Percentiles rank a stretch among this genome's conserved stretches.
These are phyloP conservation scores for Alternaria gaisen DNA, from an alignment of 2,329 filamentous ascomycete genomes.

Conservation along the genomic window DNA sequence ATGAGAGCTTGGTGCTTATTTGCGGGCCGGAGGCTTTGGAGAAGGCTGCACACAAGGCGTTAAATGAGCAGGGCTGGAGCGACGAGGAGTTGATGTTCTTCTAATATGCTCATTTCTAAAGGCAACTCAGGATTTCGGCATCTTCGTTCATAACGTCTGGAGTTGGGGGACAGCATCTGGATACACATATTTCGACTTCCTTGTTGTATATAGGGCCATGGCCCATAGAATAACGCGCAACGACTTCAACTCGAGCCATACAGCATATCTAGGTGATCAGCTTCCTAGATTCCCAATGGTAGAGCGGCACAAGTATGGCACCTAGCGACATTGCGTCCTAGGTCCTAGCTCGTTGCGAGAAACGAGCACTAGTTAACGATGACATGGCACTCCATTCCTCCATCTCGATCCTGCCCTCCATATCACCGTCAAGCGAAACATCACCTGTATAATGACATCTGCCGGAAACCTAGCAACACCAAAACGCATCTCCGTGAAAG, in stretches of 20 bases:
- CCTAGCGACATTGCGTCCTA: too few relatives aligned
- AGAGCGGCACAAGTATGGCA: too few relatives aligned
- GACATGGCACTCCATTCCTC: neutral
- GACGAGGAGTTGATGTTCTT: constrained; percentile 81
- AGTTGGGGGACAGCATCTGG: neutral
- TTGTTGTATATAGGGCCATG: neutral
- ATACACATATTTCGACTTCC: neutral
- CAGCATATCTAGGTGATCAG: neutral
- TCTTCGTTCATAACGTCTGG: neutral
- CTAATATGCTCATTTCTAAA: constrained; percentile 46
- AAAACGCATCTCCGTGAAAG: constrained; percentile 25
- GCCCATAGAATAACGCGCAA: neutral
- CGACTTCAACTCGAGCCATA: neutral
- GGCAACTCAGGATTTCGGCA: neutral
- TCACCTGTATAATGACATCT: neutral
- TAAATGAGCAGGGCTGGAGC: constrained; percentile 72
- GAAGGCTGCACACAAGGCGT: constrained; percentile 66
- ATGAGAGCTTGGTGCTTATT: constrained; percentile 71
- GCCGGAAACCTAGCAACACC: constrained; percentile 17
- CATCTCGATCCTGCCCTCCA: neutral
- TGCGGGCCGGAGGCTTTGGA: constrained; percentile 83
- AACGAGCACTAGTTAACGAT: neutral
- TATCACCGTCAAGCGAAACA: neutral
- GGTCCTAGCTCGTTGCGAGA: too few relatives aligned
- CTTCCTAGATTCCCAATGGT: too few relatives aligned